These are phyloP conservation scores for Hypoxylon sp. DNA, from an alignment of 2,329 filamentous ascomycete species.

Conservation along the genomic window DNA sequence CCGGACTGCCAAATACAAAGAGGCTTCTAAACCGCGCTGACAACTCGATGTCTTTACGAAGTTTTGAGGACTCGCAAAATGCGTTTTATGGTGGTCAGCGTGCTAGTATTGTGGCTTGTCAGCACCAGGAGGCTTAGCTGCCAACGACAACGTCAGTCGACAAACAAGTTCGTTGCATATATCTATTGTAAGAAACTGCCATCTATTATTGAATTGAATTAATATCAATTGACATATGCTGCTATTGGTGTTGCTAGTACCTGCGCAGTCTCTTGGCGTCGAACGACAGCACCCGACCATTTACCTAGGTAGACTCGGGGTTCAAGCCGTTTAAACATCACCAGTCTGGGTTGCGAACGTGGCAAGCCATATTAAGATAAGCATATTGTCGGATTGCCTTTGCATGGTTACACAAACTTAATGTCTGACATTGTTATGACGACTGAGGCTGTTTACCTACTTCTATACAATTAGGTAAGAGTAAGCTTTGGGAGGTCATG, in stretches of 20 bases:
- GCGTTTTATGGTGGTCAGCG: conserved; percentile 22
- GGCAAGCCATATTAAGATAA: too few relatives aligned
- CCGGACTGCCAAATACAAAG: not conserved
- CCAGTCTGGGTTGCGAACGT: not conserved
- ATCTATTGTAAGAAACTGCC: conserved; percentile 9
- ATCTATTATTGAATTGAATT: not conserved
- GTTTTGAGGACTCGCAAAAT: conserved; percentile 2
- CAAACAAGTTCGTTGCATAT: conserved; percentile 9
- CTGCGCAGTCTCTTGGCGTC: conserved; percentile 2
- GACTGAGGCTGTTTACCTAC: not conserved
- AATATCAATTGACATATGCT: not conserved
- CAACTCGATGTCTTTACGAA: conserved; percentile 9
- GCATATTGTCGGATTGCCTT: not conserved
- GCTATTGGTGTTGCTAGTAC: not conserved
- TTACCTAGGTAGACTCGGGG: not conserved
- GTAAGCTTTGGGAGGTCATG: not conserved
- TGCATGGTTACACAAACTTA: not conserved
- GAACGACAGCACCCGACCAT: conserved; percentile 32
- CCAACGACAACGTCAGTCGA: conserved; percentile 14
- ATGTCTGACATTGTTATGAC: not conserved
- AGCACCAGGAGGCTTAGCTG: conserved; percentile 4
- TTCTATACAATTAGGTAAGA: not conserved
- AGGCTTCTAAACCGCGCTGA: not conserved
- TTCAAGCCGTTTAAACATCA: not conserved
- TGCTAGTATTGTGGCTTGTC: conserved; percentile 12